Percentiles rank a stretch among this genome's conserved stretches.
phyloP scores from a whole-genome alignment of 768 basidiomycete genomes.

The Lactifluus volemus region DNA sequence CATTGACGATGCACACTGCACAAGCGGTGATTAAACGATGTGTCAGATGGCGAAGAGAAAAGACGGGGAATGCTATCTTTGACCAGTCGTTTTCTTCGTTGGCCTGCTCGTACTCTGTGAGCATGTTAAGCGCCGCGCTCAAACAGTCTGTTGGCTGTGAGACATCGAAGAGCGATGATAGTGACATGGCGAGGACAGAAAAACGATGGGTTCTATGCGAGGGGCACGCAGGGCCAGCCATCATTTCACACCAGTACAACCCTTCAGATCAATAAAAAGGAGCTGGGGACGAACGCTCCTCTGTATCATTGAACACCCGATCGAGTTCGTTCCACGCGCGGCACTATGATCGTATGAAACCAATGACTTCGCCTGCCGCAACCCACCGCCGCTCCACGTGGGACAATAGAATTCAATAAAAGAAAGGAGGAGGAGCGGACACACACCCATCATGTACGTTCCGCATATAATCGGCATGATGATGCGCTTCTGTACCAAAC shows the following conservation, averaged over 20 bases:
- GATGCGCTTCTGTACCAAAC: constrained; percentile 76
- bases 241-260: not conserved
- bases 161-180: constrained; percentile 36
- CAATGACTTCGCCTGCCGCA: constrained; percentile 62
- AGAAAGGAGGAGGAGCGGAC: not conserved
- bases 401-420: not conserved
- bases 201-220: constrained; percentile 65
- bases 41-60: not conserved
- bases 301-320: constrained; percentile 57
- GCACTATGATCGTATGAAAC: constrained; percentile 82
- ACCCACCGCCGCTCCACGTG: constrained; percentile 32
- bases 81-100: constrained; percentile 68
- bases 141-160: too few species aligned
- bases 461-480: constrained; percentile 75
- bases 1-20: constrained; percentile 24
- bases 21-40: constrained; percentile 3
- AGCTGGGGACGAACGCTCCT: constrained; percentile 39
- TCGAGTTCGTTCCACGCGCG: constrained; percentile 70
- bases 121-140: constrained; percentile 35
- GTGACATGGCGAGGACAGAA: constrained; percentile 78
- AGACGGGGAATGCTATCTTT: constrained; percentile 47
- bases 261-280: too few species aligned
- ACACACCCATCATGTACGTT: constrained; percentile 82
- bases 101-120: constrained; percentile 30
- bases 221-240: too few species aligned